Base-by-base conservation (phyloP, 352 stramenopile genomes). In the Aphanomyces stellatus region DNA sequence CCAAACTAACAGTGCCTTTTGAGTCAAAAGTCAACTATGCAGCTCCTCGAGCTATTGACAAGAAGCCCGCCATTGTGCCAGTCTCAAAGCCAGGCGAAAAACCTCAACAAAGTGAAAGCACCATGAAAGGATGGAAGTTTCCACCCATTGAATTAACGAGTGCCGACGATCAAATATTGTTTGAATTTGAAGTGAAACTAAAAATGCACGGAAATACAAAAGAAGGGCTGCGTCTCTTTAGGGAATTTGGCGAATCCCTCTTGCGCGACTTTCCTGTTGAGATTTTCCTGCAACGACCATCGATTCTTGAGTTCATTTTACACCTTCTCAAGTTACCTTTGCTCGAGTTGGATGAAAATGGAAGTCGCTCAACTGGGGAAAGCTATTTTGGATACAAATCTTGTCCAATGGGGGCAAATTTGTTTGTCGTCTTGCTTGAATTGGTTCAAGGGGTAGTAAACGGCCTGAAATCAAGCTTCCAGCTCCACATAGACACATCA, bases 121-220 rank as follows among this genome's bases (percentile, higher is more conserved):
- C n/a, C 37, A 11, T n/a, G 11, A 46, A 46, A 46, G 85, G 85
- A 6, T 93, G 85, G 85, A 66, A 62, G 0, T 89, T 88, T 56
- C 73, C 85, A 5, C 65, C 41, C 0, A 77, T 91, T 11, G 53
- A 69, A n/a, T 71, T 93, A 27, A 70, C 74, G 17, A 62, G 77
- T 1, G 75, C 75, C 34, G 82, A 93, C 62, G 82, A 91, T 34
- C 81, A 93, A 61, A 72, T 72, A 48, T 71, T 93, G 7, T 91
- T 93, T 34, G 85, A 90, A 65, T 88, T 91, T 65, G 78, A 93
- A 63, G 82, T 91, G 53, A 88, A 85, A 51, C 72, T 88, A 22
- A 72, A 74, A 24, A 68, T 91, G 25, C 71, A 77, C 17, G 85
- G 76, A 13, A 74, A 66, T 30, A 67, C 71, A 0, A 71, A 69